Conservation (phyloP, 2,329 filamentous ascomycete species). For the Teratosphaeriaceae sp. region DNA sequence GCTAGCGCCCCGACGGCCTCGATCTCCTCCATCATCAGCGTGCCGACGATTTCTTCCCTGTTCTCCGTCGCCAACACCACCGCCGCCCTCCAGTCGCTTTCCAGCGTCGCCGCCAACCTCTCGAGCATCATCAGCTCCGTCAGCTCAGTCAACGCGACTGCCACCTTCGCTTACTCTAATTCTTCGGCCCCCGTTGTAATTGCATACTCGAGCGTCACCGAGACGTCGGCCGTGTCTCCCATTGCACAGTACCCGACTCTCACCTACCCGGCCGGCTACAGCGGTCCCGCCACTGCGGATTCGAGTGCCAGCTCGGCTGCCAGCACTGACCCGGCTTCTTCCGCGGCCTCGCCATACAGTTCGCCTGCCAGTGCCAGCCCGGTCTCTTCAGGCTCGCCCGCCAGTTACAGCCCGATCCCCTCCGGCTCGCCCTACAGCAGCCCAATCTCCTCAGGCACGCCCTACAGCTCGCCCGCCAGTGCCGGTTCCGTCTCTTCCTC, state of each 20-base stretch:
- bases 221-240: background rate
- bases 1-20: background rate
- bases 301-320: background rate
- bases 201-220: background rate
- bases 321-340: background rate
- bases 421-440: too few relatives aligned
- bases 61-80: background rate
- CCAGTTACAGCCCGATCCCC: too few relatives aligned
- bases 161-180: background rate
- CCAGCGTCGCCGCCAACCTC: background rate
- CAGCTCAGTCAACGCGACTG: background rate
- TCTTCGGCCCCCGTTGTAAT: background rate
- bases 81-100: background rate
- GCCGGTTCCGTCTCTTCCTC: too few relatives aligned
- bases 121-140: background rate
- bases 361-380: too few relatives aligned
- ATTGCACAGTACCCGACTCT: background rate
- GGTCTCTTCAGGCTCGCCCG: too few relatives aligned
- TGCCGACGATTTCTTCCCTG: background rate
- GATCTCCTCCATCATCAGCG: background rate
- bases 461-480: too few relatives aligned
- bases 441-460: too few relatives aligned
- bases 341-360: too few relatives aligned
- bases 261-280: background rate
- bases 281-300: background rate